phyloP scores from a whole-genome alignment of 208 protist species.

The Leishmania martiniquensis region DNA sequence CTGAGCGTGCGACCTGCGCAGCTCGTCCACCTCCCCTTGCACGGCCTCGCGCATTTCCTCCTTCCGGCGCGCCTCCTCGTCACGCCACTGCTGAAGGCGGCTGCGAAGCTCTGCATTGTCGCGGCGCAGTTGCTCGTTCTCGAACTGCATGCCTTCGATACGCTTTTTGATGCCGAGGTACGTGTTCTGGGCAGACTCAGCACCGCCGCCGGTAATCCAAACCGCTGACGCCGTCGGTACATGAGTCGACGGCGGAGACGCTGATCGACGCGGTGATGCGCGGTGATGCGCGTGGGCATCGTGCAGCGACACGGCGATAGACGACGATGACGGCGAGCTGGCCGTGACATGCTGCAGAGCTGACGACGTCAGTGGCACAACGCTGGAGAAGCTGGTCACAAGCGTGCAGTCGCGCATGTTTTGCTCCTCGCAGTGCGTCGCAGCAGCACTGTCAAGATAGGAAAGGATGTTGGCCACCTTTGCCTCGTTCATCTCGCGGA shows the following conservation, averaged over 20 bases:
- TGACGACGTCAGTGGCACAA: constrained; percentile 37
- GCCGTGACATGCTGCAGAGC: constrained; percentile 38
- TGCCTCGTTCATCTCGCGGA: constrained; percentile 89
- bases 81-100: constrained; percentile 43
- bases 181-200: constrained; percentile 52
- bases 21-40: constrained; percentile 49
- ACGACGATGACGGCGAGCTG: constrained; percentile 22
- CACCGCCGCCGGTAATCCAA: constrained; percentile 25
- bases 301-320: constrained; percentile 3
- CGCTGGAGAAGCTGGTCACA: constrained; percentile 21
- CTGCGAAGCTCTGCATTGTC: constrained; percentile 72
- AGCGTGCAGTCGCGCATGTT: constrained; percentile 15
- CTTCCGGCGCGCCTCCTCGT: constrained; percentile 41
- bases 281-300: not conserved
- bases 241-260: not conserved
- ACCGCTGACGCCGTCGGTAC: constrained; percentile 8
- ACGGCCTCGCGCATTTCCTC: constrained; percentile 39
- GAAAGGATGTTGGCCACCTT: constrained; percentile 87
- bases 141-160: constrained; percentile 76
- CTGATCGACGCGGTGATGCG: not conserved
- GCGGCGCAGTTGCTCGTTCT: constrained; percentile 68
- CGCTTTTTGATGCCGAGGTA: constrained; percentile 86
- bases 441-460: constrained; percentile 58
- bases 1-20: constrained; percentile 36
- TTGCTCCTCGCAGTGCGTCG: not conserved